Conservation (phyloP, 2,329 filamentous ascomycete genomes). For the Mariannaea elegans region DNA sequence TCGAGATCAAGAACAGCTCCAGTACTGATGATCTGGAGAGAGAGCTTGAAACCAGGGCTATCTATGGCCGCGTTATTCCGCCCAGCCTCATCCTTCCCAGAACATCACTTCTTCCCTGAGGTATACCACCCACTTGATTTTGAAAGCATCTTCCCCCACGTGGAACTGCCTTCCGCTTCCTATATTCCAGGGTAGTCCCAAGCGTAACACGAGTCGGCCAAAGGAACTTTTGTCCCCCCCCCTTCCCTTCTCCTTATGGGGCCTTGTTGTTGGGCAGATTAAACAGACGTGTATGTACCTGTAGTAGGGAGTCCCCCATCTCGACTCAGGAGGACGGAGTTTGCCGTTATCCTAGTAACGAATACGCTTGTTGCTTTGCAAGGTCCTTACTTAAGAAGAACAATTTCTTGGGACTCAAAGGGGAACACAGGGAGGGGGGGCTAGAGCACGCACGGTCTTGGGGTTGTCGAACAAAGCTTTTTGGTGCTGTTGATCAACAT, state of each 20-base stretch:
- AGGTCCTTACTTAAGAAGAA: not conserved
- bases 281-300: no score
- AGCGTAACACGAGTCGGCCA: not conserved
- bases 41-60: not conserved
- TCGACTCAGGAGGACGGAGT: slow-evolving; percentile 1
- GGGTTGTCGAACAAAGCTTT: slow-evolving; percentile 12
- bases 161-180: no score
- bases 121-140: not conserved
- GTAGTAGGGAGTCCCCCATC: no score
- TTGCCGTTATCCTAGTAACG: not conserved
- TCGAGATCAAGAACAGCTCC: not conserved
- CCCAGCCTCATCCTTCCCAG: not conserved
- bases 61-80: not conserved
- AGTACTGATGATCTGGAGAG: not conserved
- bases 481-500: slow-evolving; percentile 14
- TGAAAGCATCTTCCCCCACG: no score
- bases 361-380: not conserved
- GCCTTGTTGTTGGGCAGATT: no score
- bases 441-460: slow-evolving; percentile 14
- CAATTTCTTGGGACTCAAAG: not conserved
- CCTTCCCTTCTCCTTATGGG: not conserved
- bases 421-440: not conserved
- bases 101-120: not conserved
- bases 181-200: no score
- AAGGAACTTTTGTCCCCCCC: not conserved